A percentile compares a stretch with the other conserved stretches of the same genome.
Conservation (phyloP, 345 rosid genomes). For the Eucalyptus guilfoylei region DNA sequence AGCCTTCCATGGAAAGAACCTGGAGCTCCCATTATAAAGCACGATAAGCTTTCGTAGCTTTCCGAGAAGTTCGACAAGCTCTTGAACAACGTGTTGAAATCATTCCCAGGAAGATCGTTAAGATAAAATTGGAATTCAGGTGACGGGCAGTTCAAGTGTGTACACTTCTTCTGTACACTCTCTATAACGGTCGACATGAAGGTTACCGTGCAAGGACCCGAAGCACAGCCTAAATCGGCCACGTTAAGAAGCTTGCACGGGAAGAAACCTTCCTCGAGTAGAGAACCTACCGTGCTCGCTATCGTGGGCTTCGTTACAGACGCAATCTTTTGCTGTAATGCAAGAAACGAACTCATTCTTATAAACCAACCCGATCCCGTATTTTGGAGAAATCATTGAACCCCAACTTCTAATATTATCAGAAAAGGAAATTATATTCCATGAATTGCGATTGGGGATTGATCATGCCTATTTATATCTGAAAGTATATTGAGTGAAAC, state of each 20-base stretch:
- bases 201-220: background rate
- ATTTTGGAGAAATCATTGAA: no score
- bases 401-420: no score
- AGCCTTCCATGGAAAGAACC: constrained; percentile 9
- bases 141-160: background rate
- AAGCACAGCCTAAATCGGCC: constrained; percentile 10
- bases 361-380: no score
- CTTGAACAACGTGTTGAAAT: constrained; percentile 13
- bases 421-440: no score
- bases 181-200: background rate
- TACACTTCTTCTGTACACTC: background rate
- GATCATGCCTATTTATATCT: no score
- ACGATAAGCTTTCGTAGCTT: background rate
- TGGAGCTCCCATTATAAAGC: constrained; percentile 3
- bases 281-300: no score
- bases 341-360: no score
- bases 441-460: no score
- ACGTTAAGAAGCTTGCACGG: background rate
- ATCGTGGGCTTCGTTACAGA: no score
- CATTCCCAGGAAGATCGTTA: constrained; percentile 10
- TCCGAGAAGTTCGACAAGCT: background rate
- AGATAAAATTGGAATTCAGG: constrained; percentile 2
- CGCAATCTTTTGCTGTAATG: no score
- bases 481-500: no score
- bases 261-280: background rate